Base-by-base conservation (phyloP, 176 grass and related monocot genomes). In the Oryza coarctata region DNA sequence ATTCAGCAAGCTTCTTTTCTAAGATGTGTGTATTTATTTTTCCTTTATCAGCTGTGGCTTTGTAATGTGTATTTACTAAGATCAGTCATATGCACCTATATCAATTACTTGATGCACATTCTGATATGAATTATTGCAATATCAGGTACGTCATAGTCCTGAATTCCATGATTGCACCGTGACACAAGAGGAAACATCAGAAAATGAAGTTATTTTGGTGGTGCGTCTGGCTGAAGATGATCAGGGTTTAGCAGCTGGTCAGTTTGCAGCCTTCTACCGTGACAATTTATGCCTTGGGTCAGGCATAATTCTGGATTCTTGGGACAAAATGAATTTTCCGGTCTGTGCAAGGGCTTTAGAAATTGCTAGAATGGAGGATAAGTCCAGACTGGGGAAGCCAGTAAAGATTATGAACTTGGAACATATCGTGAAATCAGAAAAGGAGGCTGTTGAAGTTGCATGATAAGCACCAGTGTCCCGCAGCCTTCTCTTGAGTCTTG, bases 201-300 rank as follows among this genome's bases (percentile, higher is more conserved):
- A 82, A 75, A 78, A 74, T 75, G 87, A 71, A 77, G 82, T 88
- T 67, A 30, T 60, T 82, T 45, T 99, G 73, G 68, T 61, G 23
- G 93, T 99, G 27, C 83, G 72, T 83, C 77, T 99, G 7, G 91
- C 87, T 44, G 87, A 94, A 84, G 96, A 99, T 41, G 96, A 92
- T 63, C 96, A 95, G 66, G 96, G 96, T 38, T 90, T 99, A 80
- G 96, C 96, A 74, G 91, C 91, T 5, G 93, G 91, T 20, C 96
- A 99, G 44, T 95, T 95, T 90, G 83, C 96, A 26, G 93, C 93
- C 0, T 99, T 99, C 86, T 95, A 99, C 77, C 35, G 29, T 57
- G 80, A 80, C 50, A 45, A 83, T 4, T 14, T 55, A 15, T 99
- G 96, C 82, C 68, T 95, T 74, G 93, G 93, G 8, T 95, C 96